phyloP scores from a whole-genome alignment of 2,329 filamentous ascomycete species.

The Beauveria medogensis region DNA sequence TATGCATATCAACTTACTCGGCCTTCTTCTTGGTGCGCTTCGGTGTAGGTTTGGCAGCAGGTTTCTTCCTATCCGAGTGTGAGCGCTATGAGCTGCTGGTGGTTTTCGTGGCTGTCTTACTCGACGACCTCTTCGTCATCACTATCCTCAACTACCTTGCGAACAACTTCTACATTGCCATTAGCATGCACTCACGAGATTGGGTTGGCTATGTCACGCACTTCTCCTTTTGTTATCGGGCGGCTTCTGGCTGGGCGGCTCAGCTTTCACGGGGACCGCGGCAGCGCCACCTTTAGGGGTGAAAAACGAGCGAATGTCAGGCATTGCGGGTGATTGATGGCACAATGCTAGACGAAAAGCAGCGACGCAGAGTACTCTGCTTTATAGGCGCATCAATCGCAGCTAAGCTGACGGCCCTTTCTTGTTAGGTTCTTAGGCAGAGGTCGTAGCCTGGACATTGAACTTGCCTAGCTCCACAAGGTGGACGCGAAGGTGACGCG shows the following conservation, averaged over 20 bases:
- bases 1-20: constrained; percentile 29
- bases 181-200: constrained; percentile 14
- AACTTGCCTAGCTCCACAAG: constrained; percentile 23
- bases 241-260: constrained; percentile 33
- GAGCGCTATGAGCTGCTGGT: constrained; percentile 1
- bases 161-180: constrained; percentile 31
- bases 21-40: constrained; percentile 49
- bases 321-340: constrained; percentile 45
- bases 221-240: constrained; percentile 33
- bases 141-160: constrained; percentile 74
- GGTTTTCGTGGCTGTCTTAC: constrained; percentile 30
- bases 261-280: constrained; percentile 42
- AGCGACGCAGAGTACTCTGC: not conserved
- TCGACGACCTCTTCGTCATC: constrained; percentile 60
- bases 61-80: constrained; percentile 44
- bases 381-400: constrained; percentile 18
- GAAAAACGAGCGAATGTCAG: constrained; percentile 91
- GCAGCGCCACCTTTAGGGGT: constrained; percentile 60
- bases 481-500: constrained; percentile 39
- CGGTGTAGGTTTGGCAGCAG: constrained; percentile 38
- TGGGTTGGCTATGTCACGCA: not conserved
- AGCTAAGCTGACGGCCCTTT: not conserved
- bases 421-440: constrained; percentile 8
- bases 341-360: not conserved
- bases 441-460: constrained; percentile 22